Base-by-base conservation (phyloP, 2,329 filamentous ascomycete genomes). In the Ceratocystis smalleyi region DNA sequence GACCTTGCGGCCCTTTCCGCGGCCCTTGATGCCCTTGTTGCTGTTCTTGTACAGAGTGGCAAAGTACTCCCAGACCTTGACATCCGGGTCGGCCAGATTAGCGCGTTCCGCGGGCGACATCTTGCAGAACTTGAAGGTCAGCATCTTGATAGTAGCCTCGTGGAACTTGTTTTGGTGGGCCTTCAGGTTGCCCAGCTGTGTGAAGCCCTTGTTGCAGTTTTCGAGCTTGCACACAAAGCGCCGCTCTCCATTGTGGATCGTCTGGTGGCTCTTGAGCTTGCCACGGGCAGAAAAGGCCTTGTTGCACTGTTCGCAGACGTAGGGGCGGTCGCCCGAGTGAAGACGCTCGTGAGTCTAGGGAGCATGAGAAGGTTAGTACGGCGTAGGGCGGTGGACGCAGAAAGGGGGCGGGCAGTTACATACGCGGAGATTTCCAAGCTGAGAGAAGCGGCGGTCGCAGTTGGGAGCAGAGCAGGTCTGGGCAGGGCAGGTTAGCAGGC, bases 21-120 rank as follows among this genome's bases (percentile, higher is more conserved):
- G 85, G 10, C 94, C 94, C 75, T 96, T 97, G 78, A 97, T 96
- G 1, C 94, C 94, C 74, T 96, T 96, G 81, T 97, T 97, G 76
- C 88, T 91, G 76, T 97, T 95, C 78, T 95, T 96, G 80, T 96
- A 96, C n/a, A 96, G 79, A 0, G 81, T 81, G 3, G 85, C 82
- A 72, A 97, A 94, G 75, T 96, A 95, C 69, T 87, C 83, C 78
- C 88, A 90, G 61, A 96, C 78, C 66, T 90, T 86, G 67, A 83
- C 85, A 70, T 96, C 89, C 3, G 76, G 74, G 49, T 85, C 79
- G 2, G 78, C 76, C 47, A 86, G 82, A 4, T 76, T 74, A 45
- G 85, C 79, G 4, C 78, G 76, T 45, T 86, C 82, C n/a, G 78
- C 79, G 63, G 85, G 81, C 43, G 77, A 75, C 65, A 85, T 77